Evolutionary conservation across 768 basidiomycete species (phyloP), one percentile per base, ranked within the genome.

Genomic region (Panaeolus cyanescens): DNA sequence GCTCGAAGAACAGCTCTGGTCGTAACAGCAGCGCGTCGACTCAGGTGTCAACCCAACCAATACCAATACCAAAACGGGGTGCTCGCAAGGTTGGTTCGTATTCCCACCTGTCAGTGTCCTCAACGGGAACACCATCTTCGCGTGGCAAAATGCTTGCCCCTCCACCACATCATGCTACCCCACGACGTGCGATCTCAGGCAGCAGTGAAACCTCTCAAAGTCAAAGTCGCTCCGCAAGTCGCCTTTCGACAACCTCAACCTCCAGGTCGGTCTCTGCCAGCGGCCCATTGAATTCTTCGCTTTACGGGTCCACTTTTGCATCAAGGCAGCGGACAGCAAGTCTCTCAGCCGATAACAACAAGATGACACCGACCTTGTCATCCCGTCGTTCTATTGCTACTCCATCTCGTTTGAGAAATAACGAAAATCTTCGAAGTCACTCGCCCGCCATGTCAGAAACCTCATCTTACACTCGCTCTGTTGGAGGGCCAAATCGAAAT

Each of bases 281-380:
- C 25, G 91, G 91, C 28, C 86, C 90, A 9, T 73, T 83, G 59
- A 71, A 71, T 37, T 65, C 78, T n/a, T 75, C 82, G 19, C 55
- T 91, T 19, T 81, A 83, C 62, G 78, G 78, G 31, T 82, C 92
- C 4, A 95, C 93, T 7, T 92, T 87, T 71, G 83, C 93, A 32
- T 94, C 93, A n/a, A 85, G 93, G 31, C 93, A 94, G 67, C 83
- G 93, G 20, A 93, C 92, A 20, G 75, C 81, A 32, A 94, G 92
- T 69, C 72, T 89, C 10, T 82, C 79, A 40, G 72, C 78, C 61
- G 72, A 79, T 12, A 71, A 73, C 30, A 68, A 71, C 22, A 69
- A 77, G 42, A 70, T 76, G 8, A 69, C 70, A 54, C 75, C 77
- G 32, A 72, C 71, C 45, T 72, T 73, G 33, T 69, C 77, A 32